phyloP scores from a whole-genome alignment of 1,284 basidiomycete genomes.

The Meripilus lineatus region DNA sequence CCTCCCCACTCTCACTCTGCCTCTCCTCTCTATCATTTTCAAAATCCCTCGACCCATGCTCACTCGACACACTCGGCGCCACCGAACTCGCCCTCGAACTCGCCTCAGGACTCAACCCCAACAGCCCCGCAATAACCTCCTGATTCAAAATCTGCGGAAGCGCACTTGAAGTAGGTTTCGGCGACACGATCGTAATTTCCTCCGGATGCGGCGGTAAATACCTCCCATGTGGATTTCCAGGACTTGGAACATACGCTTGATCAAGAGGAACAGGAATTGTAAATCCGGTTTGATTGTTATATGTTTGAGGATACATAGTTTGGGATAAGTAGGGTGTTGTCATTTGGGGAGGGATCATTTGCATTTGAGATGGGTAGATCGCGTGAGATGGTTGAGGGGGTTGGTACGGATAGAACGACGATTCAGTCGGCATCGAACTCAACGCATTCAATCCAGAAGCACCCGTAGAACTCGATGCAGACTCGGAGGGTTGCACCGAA shows the following conservation, averaged over 20 bases:
- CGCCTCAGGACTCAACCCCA: constrained; percentile 37
- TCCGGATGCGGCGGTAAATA: constrained; percentile 26
- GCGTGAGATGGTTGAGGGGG: too few relatives aligned
- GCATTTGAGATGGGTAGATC: too few relatives aligned
- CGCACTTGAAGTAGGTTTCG: constrained; percentile 39
- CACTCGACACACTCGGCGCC: constrained; percentile 38
- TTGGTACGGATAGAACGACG: too few relatives aligned
- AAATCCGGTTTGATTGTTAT: constrained; percentile 4
- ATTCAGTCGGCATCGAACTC: not conserved
- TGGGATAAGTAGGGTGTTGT: constrained; percentile 6
- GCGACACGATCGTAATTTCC: constrained; percentile 32
- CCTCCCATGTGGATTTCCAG: too few relatives aligned
- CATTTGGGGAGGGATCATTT: constrained; percentile 7
- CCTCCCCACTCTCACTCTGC: too few relatives aligned
- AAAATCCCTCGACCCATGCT: too few relatives aligned
- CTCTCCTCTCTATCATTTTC: too few relatives aligned
- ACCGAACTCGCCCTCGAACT: constrained; percentile 47
- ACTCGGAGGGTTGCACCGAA: constrained; percentile 29
- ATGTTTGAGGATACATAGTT: too few relatives aligned
- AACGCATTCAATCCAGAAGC: not conserved
- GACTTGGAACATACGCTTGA: too few relatives aligned
- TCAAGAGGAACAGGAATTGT: not conserved
- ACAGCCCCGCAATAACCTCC: constrained; percentile 55
- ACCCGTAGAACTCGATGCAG: too few relatives aligned
- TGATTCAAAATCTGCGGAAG: constrained; percentile 57